A percentile compares a stretch with the other conserved stretches of the same genome.
Conservation (phyloP, 768 basidiomycete genomes). For the Lactarius hengduanensis region DNA sequence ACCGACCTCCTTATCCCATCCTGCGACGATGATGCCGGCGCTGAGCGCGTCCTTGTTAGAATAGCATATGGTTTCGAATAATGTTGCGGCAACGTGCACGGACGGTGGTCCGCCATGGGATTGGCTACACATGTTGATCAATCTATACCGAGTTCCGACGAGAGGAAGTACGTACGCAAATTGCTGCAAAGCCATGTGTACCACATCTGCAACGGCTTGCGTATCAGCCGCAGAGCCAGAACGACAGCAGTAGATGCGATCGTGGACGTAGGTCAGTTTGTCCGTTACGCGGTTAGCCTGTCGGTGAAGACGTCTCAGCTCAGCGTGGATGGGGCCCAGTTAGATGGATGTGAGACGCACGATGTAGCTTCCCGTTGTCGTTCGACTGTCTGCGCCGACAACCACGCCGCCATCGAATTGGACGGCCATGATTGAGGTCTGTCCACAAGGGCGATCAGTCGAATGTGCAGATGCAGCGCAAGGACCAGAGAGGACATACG, state of each 20-base stretch:
- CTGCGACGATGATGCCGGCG: conserved; percentile 97
- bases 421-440: conserved; percentile 99
- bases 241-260: conserved; percentile 98
- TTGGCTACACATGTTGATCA: conserved; percentile 39
- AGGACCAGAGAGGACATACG: conserved; percentile 49
- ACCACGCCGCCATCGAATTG: conserved; percentile 95
- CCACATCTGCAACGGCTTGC: conserved; percentile 90
- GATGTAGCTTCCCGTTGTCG: conserved; percentile 95
- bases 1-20: conserved; percentile 91
- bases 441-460: conserved; percentile 12
- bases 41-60: conserved; percentile 85
- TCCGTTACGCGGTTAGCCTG: conserved; percentile 98
- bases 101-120: conserved; percentile 62
- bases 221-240: conserved; percentile 98
- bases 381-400: conserved; percentile 95
- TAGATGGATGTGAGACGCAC: conserved; percentile 44
- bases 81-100: conserved; percentile 75
- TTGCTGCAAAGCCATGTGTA: conserved; percentile 80
- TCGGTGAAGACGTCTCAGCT: no score
- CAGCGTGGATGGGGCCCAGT: neutral
- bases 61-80: conserved; percentile 90
- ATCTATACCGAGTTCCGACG: neutral
- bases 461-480: neutral
- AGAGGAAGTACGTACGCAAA: conserved; percentile 50
- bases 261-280: conserved; percentile 94